Conservation (phyloP, 2,329 filamentous ascomycete species). For the Alternaria brassicicola region DNA sequence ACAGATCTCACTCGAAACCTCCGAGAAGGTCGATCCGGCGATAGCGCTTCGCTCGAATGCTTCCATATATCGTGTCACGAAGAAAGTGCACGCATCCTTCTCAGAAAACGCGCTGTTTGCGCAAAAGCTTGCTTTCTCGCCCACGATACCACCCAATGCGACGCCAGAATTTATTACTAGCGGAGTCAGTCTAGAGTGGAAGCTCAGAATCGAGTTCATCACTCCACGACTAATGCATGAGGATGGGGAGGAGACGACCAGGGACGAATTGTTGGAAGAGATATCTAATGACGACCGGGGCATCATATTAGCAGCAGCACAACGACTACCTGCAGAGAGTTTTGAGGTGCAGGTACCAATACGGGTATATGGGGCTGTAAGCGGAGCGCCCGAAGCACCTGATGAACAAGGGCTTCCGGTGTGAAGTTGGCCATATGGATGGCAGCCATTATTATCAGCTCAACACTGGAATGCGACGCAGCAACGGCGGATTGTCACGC, state of each 20-base stretch:
- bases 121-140: conserved; percentile 76
- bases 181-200: conserved; percentile 87
- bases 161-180: conserved; percentile 93
- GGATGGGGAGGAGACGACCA: conserved; percentile 37
- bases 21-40: conserved; percentile 78
- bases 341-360: conserved; percentile 89
- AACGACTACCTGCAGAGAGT: conserved; percentile 81
- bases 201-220: conserved; percentile 88
- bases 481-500: background rate
- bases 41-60: conserved; percentile 84
- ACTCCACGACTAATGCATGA: conserved; percentile 65
- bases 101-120: conserved; percentile 86
- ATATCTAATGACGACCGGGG: conserved; percentile 80
- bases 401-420: conserved; percentile 44
- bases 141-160: conserved; percentile 80
- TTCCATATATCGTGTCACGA: conserved; percentile 84
- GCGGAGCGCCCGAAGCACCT: conserved; percentile 45
- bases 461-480: background rate
- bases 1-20: conserved; percentile 82
- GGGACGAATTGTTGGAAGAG: conserved; percentile 71
- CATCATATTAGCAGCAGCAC: conserved; percentile 75
- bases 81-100: conserved; percentile 76
- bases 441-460: background rate
- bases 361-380: conserved; percentile 71
- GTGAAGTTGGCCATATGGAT: conserved; percentile 19